phyloP scores from a whole-genome alignment of 202 grass and related monocot species.

The Setaria viridis region DNA sequence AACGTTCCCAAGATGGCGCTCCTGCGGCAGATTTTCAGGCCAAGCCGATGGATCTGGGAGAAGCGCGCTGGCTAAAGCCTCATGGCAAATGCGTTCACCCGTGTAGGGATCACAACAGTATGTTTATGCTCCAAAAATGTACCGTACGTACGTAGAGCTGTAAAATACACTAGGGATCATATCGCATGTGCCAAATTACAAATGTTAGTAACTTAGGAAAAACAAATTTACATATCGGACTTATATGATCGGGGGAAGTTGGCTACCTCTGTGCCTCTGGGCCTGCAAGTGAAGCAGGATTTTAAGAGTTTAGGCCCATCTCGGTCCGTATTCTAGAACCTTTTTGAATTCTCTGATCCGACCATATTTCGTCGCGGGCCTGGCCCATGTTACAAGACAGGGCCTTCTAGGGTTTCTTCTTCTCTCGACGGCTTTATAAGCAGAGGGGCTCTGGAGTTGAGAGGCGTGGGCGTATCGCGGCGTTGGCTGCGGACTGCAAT shows the following conservation, averaged over 20 bases:
- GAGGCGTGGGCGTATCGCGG: background rate
- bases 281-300: background rate
- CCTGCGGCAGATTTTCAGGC: slow-evolving; percentile 90
- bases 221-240: background rate
- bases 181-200: background rate
- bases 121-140: background rate
- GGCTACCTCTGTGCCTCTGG: background rate
- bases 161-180: background rate
- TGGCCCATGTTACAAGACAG: slow-evolving; percentile 12
- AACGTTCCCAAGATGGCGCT: slow-evolving; percentile 95
- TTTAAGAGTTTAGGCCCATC: background rate
- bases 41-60: slow-evolving; percentile 84
- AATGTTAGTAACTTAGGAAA: background rate
- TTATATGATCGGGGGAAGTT: background rate
- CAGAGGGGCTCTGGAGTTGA: background rate
- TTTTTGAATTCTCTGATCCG: background rate
- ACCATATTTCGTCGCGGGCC: background rate
- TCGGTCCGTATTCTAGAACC: background rate
- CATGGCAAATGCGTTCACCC: too few species aligned
- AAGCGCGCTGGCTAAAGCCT: slow-evolving; percentile 46
- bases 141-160: background rate
- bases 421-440: slow-evolving; percentile 55
- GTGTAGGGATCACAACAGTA: too few species aligned
- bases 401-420: slow-evolving; percentile 75
- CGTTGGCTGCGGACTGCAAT: background rate